phyloP scores from a whole-genome alignment of 2,329 filamentous ascomycete genomes.

The Fusarium lateritium region DNA sequence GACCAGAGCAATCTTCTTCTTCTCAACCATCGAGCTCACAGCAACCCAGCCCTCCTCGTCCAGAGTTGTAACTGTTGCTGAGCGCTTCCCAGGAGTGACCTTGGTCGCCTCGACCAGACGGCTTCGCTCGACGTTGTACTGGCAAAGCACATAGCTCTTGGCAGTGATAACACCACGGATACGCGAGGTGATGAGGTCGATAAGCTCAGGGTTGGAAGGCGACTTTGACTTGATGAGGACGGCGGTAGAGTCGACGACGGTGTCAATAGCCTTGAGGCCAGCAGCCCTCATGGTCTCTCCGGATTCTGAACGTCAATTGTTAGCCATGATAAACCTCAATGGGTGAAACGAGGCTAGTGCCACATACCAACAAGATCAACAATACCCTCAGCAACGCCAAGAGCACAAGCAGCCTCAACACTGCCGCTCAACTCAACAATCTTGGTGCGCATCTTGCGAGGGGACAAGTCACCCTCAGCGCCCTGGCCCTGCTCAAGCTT shows the following conservation, averaged over 20 bases:
- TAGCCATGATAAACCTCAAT: slow-evolving; percentile 15
- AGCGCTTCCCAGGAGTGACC: slow-evolving; percentile 94
- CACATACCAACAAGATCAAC: slow-evolving; percentile 93
- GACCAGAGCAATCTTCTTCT: slow-evolving; percentile 84
- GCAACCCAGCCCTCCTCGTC: slow-evolving; percentile 94
- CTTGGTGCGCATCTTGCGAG: slow-evolving; percentile 79
- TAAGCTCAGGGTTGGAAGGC: slow-evolving; percentile 83
- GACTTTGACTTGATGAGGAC: slow-evolving; percentile 92
- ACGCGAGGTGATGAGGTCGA: slow-evolving; percentile 86
- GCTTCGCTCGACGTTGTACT: slow-evolving; percentile 89
- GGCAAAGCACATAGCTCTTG: slow-evolving; percentile 93
- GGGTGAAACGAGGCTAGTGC: not conserved
- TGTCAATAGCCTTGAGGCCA: slow-evolving; percentile 93
- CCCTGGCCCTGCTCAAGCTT: slow-evolving; percentile 75
- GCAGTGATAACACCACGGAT: slow-evolving; percentile 96
- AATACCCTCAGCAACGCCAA: slow-evolving; percentile 96
- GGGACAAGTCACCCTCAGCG: slow-evolving; percentile 52
- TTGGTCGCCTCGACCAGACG: slow-evolving; percentile 76
- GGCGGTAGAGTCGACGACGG: slow-evolving; percentile 88
- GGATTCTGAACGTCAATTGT: slow-evolving; percentile 74
- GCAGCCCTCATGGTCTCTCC: slow-evolving; percentile 98
- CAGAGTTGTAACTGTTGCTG: slow-evolving; percentile 90
- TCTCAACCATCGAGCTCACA: slow-evolving; percentile 93
- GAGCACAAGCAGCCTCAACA: slow-evolving; percentile 95
- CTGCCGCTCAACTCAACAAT: slow-evolving; percentile 96